A percentile compares a stretch with the other conserved stretches of the same genome.
These are phyloP conservation scores for Mycena kentingensis DNA, from an alignment of 768 basidiomycete species.

Conservation along the genomic window DNA sequence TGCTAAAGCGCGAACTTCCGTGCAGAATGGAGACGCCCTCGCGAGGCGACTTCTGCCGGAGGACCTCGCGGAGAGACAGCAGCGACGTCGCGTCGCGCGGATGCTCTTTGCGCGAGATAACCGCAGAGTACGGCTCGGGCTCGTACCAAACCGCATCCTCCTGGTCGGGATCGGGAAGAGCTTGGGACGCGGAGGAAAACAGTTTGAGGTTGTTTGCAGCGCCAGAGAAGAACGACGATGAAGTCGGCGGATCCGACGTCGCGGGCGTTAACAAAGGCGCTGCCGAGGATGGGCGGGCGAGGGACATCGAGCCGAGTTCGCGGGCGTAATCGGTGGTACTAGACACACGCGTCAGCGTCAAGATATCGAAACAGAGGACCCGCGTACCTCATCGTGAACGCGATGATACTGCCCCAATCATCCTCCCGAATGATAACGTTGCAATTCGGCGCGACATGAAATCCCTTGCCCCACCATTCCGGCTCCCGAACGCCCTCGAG, in stretches of 20 bases:
- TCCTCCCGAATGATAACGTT: slow-evolving; percentile 67
- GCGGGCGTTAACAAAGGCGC: slow-evolving; percentile 27
- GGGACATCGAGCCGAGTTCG: slow-evolving; percentile 45
- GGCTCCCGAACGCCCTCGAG: slow-evolving; percentile 45
- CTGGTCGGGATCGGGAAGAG: slow-evolving; percentile 59
- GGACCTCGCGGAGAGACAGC: slow-evolving; percentile 60
- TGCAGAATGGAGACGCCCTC: slow-evolving; percentile 11
- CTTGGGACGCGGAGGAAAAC: slow-evolving; percentile 42
- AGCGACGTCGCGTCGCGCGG: slow-evolving; percentile 60
- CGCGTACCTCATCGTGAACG: slow-evolving; percentile 70
- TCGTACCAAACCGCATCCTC: slow-evolving; percentile 62
- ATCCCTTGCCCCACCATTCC: slow-evolving; percentile 64
- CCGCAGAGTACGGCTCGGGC: slow-evolving; percentile 59
- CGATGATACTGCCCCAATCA: slow-evolving; percentile 80
- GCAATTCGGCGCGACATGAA: slow-evolving; percentile 66
- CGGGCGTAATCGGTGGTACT: slow-evolving; percentile 64
- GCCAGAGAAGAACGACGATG: slow-evolving; percentile 51
- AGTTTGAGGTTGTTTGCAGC: slow-evolving; percentile 50
- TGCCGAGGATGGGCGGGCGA: slow-evolving; percentile 28
- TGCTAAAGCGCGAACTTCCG: slow-evolving; percentile 16
- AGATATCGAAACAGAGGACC: slow-evolving; percentile 1
- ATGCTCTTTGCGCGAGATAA: slow-evolving; percentile 64
- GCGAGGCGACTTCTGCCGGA: slow-evolving; percentile 52
- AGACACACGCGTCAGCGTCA: slow-evolving; percentile 10
- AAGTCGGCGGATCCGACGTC: slow-evolving; percentile 29